A percentile compares a stretch with the other conserved stretches of the same genome.
Conservation (phyloP, 2,329 filamentous ascomycete species). For the Epichloe coenophiala region DNA sequence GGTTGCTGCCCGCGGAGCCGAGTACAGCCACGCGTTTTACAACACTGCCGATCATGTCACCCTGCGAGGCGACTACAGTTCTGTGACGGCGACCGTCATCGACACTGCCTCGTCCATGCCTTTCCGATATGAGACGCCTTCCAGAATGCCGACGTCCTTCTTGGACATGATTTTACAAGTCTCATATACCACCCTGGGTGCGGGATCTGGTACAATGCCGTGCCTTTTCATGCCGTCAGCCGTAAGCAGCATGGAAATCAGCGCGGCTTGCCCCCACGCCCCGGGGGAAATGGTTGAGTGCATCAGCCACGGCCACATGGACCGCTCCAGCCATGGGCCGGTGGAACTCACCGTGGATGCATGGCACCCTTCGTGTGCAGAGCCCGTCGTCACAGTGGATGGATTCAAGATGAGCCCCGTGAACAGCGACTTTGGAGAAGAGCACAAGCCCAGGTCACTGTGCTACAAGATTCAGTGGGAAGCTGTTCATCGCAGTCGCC, state of each 20-base stretch:
- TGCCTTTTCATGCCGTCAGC: constrained; percentile 24
- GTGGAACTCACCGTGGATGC: constrained; percentile 23
- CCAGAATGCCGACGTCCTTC: constrained; percentile 31
- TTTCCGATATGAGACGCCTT: constrained; percentile 25
- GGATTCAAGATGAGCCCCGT: constrained; percentile 29
- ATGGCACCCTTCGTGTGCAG: constrained; percentile 13
- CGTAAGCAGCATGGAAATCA: constrained; percentile 18
- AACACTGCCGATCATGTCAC: constrained; percentile 8
- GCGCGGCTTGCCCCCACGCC: constrained; percentile 11
- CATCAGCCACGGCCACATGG: constrained; percentile 13
- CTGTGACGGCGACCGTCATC: constrained; percentile 12
- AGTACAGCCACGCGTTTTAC: constrained; percentile 14
- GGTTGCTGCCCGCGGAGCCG: constrained; percentile 12
- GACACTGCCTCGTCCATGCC: constrained; percentile 34
- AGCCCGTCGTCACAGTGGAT: constrained; percentile 22
- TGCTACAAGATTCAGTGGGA: constrained; percentile 35
- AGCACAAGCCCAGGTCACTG: constrained; percentile 14
- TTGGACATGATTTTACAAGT: constrained; percentile 32
- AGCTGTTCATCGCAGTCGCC: constrained; percentile 3
- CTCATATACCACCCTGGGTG: constrained; percentile 24
- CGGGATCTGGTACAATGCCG: constrained; percentile 15
- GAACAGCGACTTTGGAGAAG: constrained; percentile 16
- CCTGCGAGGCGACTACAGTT: constrained; percentile 15
- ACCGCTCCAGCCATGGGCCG: constrained; percentile 12
- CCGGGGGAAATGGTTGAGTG: constrained; percentile 17